These are phyloP conservation scores for Tympanopsis confertula DNA, from an alignment of 2,329 filamentous ascomycete genomes.

Conservation along the genomic window DNA sequence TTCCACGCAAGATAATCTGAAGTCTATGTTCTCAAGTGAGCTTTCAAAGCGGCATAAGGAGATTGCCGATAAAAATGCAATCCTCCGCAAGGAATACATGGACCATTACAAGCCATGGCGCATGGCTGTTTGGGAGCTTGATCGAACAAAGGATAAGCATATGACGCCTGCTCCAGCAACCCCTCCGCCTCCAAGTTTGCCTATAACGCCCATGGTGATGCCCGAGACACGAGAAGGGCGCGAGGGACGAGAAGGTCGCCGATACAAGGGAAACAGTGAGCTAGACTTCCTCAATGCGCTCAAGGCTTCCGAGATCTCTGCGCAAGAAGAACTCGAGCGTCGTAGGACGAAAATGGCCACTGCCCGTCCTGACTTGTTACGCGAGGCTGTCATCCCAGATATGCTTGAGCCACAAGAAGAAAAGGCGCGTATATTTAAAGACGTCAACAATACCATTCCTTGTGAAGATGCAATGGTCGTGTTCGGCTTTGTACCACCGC, in stretches of 20 bases:
- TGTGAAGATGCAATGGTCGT: conserved; percentile 22
- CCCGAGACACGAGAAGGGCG: conserved; percentile 17
- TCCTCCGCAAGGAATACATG: conserved; percentile 24
- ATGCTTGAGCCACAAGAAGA: conserved; percentile 28
- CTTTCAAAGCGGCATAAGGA: conserved; percentile 23
- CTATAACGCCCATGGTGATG: conserved; percentile 15
- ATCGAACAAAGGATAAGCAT: conserved; percentile 23
- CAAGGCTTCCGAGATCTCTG: conserved; percentile 30
- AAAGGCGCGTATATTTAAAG: conserved; percentile 25
- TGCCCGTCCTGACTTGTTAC: conserved; percentile 26
- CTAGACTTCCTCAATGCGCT: conserved; percentile 33
- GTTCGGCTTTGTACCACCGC: conserved; percentile 28
- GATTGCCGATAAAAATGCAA: conserved; percentile 22
- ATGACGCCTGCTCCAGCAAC: background rate
- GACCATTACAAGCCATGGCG: conserved; percentile 30
- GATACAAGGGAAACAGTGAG: conserved; percentile 33
- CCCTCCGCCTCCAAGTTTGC: conserved; percentile 4
- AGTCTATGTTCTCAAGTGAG: conserved; percentile 20
- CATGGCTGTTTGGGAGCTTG: conserved; percentile 24
- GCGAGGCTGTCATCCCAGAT: conserved; percentile 31
- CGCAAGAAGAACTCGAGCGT: conserved; percentile 30
- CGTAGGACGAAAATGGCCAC: conserved; percentile 27
- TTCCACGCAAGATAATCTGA: conserved; percentile 21
- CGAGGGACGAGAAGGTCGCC: conserved; percentile 15
- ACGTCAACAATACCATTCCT: conserved; percentile 29